A percentile compares a stretch with the other conserved stretches of the same genome.
phyloP scores from a whole-genome alignment of 305 asterid species.

The Salvia sclarea region DNA sequence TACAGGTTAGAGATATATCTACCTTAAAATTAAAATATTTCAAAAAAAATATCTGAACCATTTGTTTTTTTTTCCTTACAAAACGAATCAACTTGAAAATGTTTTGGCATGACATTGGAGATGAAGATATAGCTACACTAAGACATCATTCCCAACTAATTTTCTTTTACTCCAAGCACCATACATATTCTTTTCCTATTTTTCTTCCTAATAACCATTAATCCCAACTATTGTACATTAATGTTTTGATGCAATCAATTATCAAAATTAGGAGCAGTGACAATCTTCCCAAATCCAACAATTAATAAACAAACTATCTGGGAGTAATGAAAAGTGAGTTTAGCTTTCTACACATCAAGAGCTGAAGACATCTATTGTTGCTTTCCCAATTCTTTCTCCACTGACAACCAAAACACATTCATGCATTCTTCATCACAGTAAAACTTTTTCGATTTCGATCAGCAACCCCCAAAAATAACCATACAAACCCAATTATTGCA shows the following conservation, averaged over 20 bases:
- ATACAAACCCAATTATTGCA: not conserved
- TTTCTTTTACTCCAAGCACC: not conserved
- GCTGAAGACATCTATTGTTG: not conserved
- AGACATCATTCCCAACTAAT: not conserved
- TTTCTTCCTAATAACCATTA: too few relatives aligned
- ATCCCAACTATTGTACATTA: not conserved
- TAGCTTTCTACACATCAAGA: too few relatives aligned
- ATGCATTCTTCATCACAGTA: not conserved
- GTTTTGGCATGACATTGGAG: not conserved
- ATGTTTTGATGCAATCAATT: not conserved
- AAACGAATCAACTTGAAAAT: not conserved
- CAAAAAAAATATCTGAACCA: not conserved
- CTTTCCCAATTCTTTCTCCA: not conserved
- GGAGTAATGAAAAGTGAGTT: not conserved
- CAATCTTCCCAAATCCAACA: not conserved
- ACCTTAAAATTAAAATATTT: not conserved
- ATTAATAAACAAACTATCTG: conserved; percentile 12
- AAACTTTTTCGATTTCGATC: not conserved
- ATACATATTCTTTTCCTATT: not conserved
- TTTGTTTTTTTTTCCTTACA: not conserved
- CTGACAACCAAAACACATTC: not conserved
- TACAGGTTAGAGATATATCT: not conserved
- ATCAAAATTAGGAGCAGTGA: not conserved
- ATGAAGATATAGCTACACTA: not conserved
- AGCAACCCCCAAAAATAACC: not conserved